A percentile compares a stretch with the other conserved stretches of the same genome.
phyloP scores from a whole-genome alignment of 306 rosid genomes.

The Adenanthera pavonina region DNA sequence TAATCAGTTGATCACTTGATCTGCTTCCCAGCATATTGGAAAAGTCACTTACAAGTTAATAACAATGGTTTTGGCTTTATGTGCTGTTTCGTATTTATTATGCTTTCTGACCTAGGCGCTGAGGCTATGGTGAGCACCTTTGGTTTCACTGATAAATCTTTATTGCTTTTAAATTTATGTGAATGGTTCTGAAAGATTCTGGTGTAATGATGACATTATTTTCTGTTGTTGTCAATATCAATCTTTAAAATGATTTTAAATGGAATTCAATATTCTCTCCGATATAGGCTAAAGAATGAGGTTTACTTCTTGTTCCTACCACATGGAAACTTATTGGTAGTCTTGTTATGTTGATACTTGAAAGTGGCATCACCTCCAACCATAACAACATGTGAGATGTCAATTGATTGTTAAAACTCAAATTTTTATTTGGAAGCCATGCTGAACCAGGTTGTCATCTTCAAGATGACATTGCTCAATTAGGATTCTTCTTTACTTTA shows the following conservation, averaged over 20 bases:
- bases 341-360: conserved; percentile 9
- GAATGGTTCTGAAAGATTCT: not conserved
- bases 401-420: not conserved
- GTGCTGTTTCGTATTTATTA: not conserved
- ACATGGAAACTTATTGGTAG: no score
- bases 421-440: not conserved
- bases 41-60: not conserved
- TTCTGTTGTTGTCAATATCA: not conserved
- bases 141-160: not conserved
- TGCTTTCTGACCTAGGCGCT: no score
- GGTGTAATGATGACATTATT: not conserved
- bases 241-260: not conserved
- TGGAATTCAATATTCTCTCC: not conserved
- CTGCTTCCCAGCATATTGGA: conserved; percentile 20
- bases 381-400: not conserved
- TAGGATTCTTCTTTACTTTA: not conserved
- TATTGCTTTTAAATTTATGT: not conserved
- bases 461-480: not conserved
- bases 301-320: not conserved
- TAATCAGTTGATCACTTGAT: not conserved
- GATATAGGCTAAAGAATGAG: not conserved
- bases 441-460: not conserved
- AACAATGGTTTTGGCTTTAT: conserved; percentile 10
- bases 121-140: not conserved
- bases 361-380: not conserved